Evolutionary conservation across 2,329 filamentous ascomycete genomes (phyloP).

Genomic region (Xylariaceae sp.): DNA sequence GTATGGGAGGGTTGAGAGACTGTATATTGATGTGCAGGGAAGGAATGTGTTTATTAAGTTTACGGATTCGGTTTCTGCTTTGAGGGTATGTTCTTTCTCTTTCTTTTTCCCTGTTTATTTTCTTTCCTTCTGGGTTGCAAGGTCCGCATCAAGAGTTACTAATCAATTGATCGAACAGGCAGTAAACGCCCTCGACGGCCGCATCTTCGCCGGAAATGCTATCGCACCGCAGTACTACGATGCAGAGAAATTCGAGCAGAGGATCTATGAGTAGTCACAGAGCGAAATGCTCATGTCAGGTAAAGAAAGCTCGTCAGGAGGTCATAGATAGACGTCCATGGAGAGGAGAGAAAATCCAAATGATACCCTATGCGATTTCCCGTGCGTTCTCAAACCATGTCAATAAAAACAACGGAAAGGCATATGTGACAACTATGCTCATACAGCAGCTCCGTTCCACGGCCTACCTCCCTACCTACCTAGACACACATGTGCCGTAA

Average conservation of each 20-base stretch:
- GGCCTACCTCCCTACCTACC: neutral
- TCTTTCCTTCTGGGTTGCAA: neutral
- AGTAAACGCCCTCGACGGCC: conserved; percentile 83
- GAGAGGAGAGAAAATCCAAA: no score
- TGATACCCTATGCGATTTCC: no score
- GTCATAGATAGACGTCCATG: no score
- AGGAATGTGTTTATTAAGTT: conserved; percentile 89
- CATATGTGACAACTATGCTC: conserved; percentile 3
- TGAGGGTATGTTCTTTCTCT: conserved; percentile 62
- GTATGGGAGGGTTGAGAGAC: conserved; percentile 80
- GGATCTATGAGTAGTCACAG: conserved; percentile 45
- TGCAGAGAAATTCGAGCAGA: conserved; percentile 74
- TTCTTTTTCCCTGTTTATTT: neutral
- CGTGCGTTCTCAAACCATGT: no score
- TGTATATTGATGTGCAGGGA: conserved; percentile 67
- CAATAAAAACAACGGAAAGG: neutral
- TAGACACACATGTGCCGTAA: no score
- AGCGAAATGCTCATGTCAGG: neutral
- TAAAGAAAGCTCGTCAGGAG: neutral
- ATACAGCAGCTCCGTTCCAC: no score
- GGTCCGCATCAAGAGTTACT: neutral
- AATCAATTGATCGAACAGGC: conserved; percentile 51
- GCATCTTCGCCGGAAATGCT: conserved; percentile 82
- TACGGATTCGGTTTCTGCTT: conserved; percentile 76
- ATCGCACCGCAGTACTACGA: conserved; percentile 84